A percentile compares a stretch with the other conserved stretches of the same genome.
Evolutionary conservation across 768 basidiomycete genomes (phyloP).

Genomic region (Tylopilus felleus): DNA sequence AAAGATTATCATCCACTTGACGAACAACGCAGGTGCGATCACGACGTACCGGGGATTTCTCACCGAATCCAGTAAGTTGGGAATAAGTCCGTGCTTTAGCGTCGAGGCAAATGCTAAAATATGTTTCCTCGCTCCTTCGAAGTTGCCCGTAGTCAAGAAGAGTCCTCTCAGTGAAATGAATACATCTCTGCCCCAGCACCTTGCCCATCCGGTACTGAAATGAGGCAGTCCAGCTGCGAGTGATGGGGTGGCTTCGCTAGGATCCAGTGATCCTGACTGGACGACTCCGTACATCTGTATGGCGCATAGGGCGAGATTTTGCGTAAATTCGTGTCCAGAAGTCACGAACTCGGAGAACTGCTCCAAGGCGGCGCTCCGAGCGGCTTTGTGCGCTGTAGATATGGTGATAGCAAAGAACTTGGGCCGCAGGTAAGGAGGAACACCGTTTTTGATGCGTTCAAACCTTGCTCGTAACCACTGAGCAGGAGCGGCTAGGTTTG

Average conservation of each 20-base stretch:
- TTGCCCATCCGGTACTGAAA: slow-evolving; percentile 89
- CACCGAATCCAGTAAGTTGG: slow-evolving; percentile 90
- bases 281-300: slow-evolving; percentile 92
- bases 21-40: neutral
- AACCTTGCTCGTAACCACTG: slow-evolving; percentile 89
- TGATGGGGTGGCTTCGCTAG: slow-evolving; percentile 64
- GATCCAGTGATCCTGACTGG: slow-evolving; percentile 85
- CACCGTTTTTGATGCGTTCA: slow-evolving; percentile 67
- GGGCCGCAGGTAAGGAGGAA: slow-evolving; percentile 87
- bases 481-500: slow-evolving; percentile 65
- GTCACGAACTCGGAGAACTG: slow-evolving; percentile 86
- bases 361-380: slow-evolving; percentile 77
- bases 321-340: slow-evolving; percentile 84
- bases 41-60: slow-evolving; percentile 68
- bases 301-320: slow-evolving; percentile 80
- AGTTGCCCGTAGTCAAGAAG: slow-evolving; percentile 91
- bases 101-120: slow-evolving; percentile 92
- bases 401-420: slow-evolving; percentile 95
- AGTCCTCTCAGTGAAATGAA: slow-evolving; percentile 93
- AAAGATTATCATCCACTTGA: neutral
- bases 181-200: slow-evolving; percentile 94
- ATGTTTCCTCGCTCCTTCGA: slow-evolving; percentile 79
- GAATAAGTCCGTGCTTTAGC: slow-evolving; percentile 93
- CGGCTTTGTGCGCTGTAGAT: slow-evolving; percentile 89
- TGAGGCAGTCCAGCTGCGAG: slow-evolving; percentile 95